phyloP scores from a whole-genome alignment of 1,284 basidiomycete species.

The Sporisorium exsertum region DNA sequence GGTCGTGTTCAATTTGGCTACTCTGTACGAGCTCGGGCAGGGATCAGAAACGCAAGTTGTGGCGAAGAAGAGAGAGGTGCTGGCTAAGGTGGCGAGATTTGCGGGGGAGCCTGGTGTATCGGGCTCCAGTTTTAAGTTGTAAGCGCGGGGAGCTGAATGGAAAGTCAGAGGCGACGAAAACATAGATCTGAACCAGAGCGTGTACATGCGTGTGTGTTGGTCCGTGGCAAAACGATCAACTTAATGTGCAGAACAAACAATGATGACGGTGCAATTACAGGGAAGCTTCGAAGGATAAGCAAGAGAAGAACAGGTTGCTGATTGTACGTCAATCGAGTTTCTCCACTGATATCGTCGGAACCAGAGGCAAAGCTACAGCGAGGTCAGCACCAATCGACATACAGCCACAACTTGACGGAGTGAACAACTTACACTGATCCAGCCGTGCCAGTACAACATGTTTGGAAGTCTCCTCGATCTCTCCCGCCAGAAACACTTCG shows the following conservation, averaged over 20 bases:
- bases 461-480: slow-evolving; percentile 97
- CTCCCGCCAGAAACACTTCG: slow-evolving; percentile 97
- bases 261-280: slow-evolving; percentile 23
- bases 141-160: neutral
- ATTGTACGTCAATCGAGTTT: slow-evolving; percentile 35
- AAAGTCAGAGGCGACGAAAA: neutral
- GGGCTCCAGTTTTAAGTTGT: slow-evolving; percentile 44
- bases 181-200: neutral
- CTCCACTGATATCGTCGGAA: slow-evolving; percentile 20
- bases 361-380: neutral
- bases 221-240: neutral
- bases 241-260: neutral
- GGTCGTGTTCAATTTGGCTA: slow-evolving; percentile 53
- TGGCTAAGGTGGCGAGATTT: slow-evolving; percentile 34
- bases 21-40: slow-evolving; percentile 51
- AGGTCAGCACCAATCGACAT: neutral
- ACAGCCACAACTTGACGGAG: neutral
- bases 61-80: slow-evolving; percentile 32
- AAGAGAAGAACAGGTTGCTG: neutral
- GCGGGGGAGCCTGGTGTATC: slow-evolving; percentile 35
- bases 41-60: slow-evolving; percentile 22
- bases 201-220: neutral
- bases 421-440: slow-evolving; percentile 72
- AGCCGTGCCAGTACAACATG: slow-evolving; percentile 89
- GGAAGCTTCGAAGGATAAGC: neutral